A percentile compares a stretch with the other conserved stretches of the same genome.
Evolutionary conservation across 495 filamentous ascomycete species (phyloP).

Genomic region (Aspergillus homomorphus): DNA sequence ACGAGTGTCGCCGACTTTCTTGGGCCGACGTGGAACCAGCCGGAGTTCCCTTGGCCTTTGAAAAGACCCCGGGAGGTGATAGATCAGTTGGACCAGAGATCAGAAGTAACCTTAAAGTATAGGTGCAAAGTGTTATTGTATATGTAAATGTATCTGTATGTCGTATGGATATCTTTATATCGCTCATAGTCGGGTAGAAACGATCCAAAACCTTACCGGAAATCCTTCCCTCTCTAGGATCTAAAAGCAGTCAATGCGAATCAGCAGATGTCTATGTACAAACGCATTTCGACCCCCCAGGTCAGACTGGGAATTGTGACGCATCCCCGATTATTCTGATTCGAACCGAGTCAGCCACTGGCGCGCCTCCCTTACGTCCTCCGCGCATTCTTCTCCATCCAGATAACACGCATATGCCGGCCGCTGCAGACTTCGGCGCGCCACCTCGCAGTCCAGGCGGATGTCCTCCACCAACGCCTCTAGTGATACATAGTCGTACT

Average conservation of each 20-base stretch:
- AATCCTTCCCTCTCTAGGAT: background rate
- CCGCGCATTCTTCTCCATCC: conserved; percentile 19
- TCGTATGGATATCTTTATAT: background rate
- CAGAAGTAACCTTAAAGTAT: background rate
- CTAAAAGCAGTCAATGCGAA: background rate
- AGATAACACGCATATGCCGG: conserved; percentile 59
- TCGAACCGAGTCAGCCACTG: conserved; percentile 40
- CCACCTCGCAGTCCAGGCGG: conserved; percentile 79
- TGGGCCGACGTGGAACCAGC: conserved; percentile 4
- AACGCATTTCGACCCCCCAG: background rate
- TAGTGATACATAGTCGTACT: conserved; percentile 80
- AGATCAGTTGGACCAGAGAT: background rate
- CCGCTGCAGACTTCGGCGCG: conserved; percentile 66
- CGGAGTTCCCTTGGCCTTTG: background rate
- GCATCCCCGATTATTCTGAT: background rate
- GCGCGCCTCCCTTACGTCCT: conserved; percentile 28
- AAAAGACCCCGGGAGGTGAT: background rate
- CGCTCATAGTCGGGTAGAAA: background rate
- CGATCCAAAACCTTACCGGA: background rate
- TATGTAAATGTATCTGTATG: background rate
- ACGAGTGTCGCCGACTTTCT: conserved; percentile 14
- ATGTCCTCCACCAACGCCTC: conserved; percentile 89
- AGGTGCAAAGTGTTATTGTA: background rate
- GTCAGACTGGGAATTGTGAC: background rate
- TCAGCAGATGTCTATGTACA: background rate